phyloP scores from a whole-genome alignment of 2,329 filamentous ascomycete species.

The Amauroascus niger region DNA sequence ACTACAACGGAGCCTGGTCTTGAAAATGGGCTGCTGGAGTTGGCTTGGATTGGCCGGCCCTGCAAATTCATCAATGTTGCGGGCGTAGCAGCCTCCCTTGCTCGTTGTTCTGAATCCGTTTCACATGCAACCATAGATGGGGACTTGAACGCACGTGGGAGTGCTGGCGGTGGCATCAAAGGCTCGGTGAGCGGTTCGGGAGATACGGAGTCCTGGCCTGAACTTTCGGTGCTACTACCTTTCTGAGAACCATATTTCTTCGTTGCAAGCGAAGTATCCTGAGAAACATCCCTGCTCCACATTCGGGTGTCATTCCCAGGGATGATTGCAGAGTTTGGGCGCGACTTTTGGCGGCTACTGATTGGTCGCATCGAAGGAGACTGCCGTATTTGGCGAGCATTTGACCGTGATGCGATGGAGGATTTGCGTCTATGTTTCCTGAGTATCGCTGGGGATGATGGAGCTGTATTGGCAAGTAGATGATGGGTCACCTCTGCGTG shows the following conservation, averaged over 20 bases:
- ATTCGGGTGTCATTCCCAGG: neutral
- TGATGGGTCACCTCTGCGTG: conserved; percentile 29
- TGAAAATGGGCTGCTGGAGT: conserved; percentile 29
- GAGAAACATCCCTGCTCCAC: conserved; percentile 12
- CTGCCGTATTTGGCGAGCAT: conserved; percentile 33
- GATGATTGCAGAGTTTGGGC: conserved; percentile 11
- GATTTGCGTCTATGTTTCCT: conserved; percentile 34
- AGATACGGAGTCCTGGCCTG: conserved; percentile 41
- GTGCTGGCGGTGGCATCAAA: conserved; percentile 42
- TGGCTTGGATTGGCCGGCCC: conserved; percentile 39
- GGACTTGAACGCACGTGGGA: conserved; percentile 36
- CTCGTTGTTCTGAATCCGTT: conserved; percentile 21
- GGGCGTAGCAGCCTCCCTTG: conserved; percentile 62
- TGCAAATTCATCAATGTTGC: conserved; percentile 75
- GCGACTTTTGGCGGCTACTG: conserved; percentile 28
- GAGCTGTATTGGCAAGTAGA: conserved; percentile 26
- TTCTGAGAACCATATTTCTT: conserved; percentile 21
- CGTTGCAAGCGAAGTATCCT: conserved; percentile 21
- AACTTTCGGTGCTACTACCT: conserved; percentile 37
- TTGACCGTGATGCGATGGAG: conserved; percentile 28
- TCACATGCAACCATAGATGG: conserved; percentile 31
- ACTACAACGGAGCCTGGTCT: conserved; percentile 29
- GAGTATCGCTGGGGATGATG: conserved; percentile 28
- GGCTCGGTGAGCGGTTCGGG: conserved; percentile 43
- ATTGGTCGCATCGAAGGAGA: conserved; percentile 38